These are phyloP conservation scores for Calendula officinalis DNA, from an alignment of 129 eudicot species.

Conservation along the genomic window DNA sequence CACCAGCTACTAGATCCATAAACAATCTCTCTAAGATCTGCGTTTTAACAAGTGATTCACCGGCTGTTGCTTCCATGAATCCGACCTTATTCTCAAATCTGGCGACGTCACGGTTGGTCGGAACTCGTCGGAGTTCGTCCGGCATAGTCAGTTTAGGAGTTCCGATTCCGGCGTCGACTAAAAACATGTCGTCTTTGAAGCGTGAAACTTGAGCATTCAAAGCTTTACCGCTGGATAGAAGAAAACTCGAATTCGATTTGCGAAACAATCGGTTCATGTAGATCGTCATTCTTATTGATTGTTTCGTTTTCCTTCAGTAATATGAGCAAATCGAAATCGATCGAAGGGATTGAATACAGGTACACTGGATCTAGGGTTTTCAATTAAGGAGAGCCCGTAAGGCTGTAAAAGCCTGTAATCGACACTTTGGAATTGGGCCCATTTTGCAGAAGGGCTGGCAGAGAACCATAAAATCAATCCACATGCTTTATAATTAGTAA, in stretches of 20 bases:
- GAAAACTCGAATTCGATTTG: conserved; percentile 45
- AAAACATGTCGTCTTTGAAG: conserved; percentile 31
- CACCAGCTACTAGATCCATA: conserved; percentile 55
- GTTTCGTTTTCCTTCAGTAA: conserved; percentile 5
- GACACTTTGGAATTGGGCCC: conserved; percentile 21
- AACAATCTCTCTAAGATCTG: conserved; percentile 42
- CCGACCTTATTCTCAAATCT: conserved; percentile 40
- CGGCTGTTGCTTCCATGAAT: conserved; percentile 28
- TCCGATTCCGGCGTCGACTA: conserved; percentile 45
- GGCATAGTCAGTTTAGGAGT: conserved; percentile 35
- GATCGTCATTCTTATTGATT: conserved; percentile 30
- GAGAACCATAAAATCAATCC: too few relatives aligned
- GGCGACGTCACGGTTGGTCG: conserved; percentile 18
- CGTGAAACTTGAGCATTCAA: conserved; percentile 38
- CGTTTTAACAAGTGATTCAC: conserved; percentile 34
- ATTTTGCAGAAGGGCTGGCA: not conserved
- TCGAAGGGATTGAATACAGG: not conserved
- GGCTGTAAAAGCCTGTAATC: not conserved
- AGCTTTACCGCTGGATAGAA: conserved; percentile 36
- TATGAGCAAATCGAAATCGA: not conserved
- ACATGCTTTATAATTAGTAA: too few relatives aligned
- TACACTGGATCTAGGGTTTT: conserved; percentile 18
- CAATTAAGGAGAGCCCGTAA: not conserved
- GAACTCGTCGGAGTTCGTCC: conserved; percentile 35
- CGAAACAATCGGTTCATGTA: conserved; percentile 49